Base-by-base conservation (phyloP, 345 rosid species). In the Gossypium sturtianum region DNA sequence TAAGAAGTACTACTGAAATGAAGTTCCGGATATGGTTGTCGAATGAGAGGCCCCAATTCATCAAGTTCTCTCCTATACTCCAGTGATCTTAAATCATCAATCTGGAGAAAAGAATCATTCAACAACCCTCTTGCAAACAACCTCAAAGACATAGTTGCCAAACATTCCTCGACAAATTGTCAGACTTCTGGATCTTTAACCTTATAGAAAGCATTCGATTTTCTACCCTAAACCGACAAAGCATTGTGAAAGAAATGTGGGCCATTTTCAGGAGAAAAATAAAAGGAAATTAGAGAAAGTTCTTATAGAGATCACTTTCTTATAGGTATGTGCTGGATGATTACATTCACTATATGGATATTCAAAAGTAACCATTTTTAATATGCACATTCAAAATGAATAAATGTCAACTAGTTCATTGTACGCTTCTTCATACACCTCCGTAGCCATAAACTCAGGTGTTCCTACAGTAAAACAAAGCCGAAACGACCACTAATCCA, bases 381-480 rank as follows among this genome's bases (percentile, higher is more conserved):
- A 80, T 66, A 95, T 83, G 88, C 98, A 91, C 98, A 95, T 95
- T 23, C 99, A 98, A 54, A 95, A 93, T 1, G 99, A 90, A 76
- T 95, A 95, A 76, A 95, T 85, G 80, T 95, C 97, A 23, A 93
- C 99, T 58, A 95, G 75, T 77, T 95, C 97, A 77, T 95, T 91
- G 61, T 93, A 95, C 0, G 91, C 98, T 82, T 95, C 99, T 84
- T 91, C 94, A 53, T 93, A 95, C 25, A 95, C 91, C 82, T 95
- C 98, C 44, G 99, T 98, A 66, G 99, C 99, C 99, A 93, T 95
- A 73, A 95, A 95, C 86, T 95, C 97, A 6, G 97, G 98, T 38
- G 98, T 93, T 54, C 99, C 98, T 95, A 86, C 53, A 77, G 54
- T 66, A 76, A 65, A 12, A 34, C 1, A 60, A 72, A 27, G 75